These are phyloP conservation scores for Lecanicillium sp. DNA, from an alignment of 2,329 filamentous ascomycete species.

Conservation along the genomic window DNA sequence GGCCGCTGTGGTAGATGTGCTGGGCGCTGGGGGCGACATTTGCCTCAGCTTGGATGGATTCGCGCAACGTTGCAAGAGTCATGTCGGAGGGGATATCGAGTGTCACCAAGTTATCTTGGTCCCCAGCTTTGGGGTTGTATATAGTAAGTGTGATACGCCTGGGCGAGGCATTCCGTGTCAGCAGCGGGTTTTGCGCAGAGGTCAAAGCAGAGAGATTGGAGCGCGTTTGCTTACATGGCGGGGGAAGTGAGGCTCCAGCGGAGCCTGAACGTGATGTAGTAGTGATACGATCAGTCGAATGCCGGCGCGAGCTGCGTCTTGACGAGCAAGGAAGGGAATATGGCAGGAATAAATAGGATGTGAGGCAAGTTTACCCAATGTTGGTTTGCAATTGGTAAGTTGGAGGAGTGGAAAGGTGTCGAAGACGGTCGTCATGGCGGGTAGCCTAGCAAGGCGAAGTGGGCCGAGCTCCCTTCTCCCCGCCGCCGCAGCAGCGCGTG, in stretches of 20 bases:
- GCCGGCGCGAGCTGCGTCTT: too few species aligned
- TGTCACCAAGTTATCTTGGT: slow-evolving; percentile 67
- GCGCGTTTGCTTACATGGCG: slow-evolving; percentile 6
- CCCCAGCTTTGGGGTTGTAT: slow-evolving; percentile 60
- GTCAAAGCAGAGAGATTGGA: background rate
- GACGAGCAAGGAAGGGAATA: too few species aligned
- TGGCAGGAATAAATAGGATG: too few species aligned
- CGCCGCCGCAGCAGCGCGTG: too few species aligned
- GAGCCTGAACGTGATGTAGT: too few species aligned
- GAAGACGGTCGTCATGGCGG: slow-evolving; percentile 8
- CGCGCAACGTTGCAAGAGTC: slow-evolving; percentile 78
- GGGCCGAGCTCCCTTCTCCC: too few species aligned
- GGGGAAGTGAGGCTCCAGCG: slow-evolving; percentile 1
- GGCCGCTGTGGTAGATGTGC: slow-evolving; percentile 85
- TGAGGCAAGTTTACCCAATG: too few species aligned
- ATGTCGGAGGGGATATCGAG: slow-evolving; percentile 78
- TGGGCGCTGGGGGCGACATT: slow-evolving; percentile 65
- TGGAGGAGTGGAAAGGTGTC: slow-evolving; percentile 7
- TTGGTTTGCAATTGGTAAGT: background rate
- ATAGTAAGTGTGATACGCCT: slow-evolving; percentile 88
- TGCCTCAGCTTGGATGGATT: slow-evolving; percentile 79
- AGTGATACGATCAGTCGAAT: background rate
- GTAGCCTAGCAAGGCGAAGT: slow-evolving; percentile 5
- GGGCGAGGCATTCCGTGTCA: slow-evolving; percentile 3
- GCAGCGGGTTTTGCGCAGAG: background rate